Base-by-base conservation (phyloP, 495 filamentous ascomycete genomes). In the Trypethelium eluteriae region DNA sequence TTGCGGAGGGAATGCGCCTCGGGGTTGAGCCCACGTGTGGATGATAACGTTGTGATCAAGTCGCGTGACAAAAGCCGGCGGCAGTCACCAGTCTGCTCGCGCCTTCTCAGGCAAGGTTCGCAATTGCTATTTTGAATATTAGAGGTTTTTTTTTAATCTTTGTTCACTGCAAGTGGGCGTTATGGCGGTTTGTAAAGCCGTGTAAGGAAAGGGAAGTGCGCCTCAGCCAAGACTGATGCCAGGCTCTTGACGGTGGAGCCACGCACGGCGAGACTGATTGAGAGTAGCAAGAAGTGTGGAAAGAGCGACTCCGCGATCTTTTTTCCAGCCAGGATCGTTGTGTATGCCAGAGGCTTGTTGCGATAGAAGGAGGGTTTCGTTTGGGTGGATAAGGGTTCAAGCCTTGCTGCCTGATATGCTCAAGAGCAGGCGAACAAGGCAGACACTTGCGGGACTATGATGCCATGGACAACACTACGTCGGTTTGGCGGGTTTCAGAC, bases 101-200 rank as follows among this genome's bases (percentile, higher is more conserved):
- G 32, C 53, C 25, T 62, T 47, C 10, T 9, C 61, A 38, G 5
- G 6, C 35, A 11, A 62, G 5, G 63, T 49, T n/a, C 59, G 39
- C 5, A 3, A 41, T 25, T 47, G 35, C 35, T 36, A 25, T 10
- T 36, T 41, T 36, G 32, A 35, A 16, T 36, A 25, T 46, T 32
- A n/a, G 25, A 36, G 39, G 32, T 46, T 63, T 35, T 41, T 2
- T 38, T 6, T 10, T 38, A 62, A 6, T 11, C 65, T 63, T 39
- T 64, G 39, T 12, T 35, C 36, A 32, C 32, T 5, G 18, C 7
- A 35, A 36, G 12, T 62, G 57, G 41, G 57, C 66, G 73, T 83
- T 83, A 86, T 64, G 83, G 83, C 65, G 83, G 83, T 73, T 82
- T 80, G 74, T 81, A 81, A 71, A 83, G 77, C 66, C 80, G 76